Evolutionary conservation across 75 land plant species (phyloP), one percentile per base, ranked within the genome.

Genomic region (Selaginella tamariscina): DNA sequence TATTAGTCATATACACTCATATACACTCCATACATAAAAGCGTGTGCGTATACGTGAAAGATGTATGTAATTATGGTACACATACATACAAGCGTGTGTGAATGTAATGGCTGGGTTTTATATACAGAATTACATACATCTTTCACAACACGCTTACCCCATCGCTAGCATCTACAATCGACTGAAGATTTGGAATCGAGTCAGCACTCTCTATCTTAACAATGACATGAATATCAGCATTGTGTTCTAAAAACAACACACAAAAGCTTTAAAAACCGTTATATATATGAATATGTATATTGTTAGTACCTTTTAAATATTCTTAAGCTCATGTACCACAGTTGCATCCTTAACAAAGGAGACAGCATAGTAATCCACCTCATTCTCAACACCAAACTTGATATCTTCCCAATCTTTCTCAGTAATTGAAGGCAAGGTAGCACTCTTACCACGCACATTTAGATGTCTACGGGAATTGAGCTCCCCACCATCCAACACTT

Each of bases 361-460:
- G 23, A 59, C 18, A 59, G 26, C 62, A 59, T 59, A 59, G 62
- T 23, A 59, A n/a, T 59, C 62, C n/a, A 59, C 62, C 62, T 26
- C 62, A 59, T 59, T 59, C 62, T 59, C 62, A 8, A 59, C 62
- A 27, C 62, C 62, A 59, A 59, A 59, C 26, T 59, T 59, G 62
- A 59, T 59, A 23, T 59, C 62, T n/a, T 59, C 62, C 62, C 62
- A 59, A 59, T 59, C 62, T n/a, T 59, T 59, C 62, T 59, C 62
- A 2, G 62, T 59, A 2, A 59, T 59, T 59, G 62, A 59, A 23
- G 62, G 62, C 5, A 59, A n/a, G 26, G 62, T 59, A 23, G 62
- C 62, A 59, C 62, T 59, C 62, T 59, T 59, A 5, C 49, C 49
- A 5, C 49, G 5, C 11, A 39, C 62, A 59, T 59, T 59, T 2